phyloP scores from a whole-genome alignment of 257 asterid genomes.

The Paraleonurus japonicus region DNA sequence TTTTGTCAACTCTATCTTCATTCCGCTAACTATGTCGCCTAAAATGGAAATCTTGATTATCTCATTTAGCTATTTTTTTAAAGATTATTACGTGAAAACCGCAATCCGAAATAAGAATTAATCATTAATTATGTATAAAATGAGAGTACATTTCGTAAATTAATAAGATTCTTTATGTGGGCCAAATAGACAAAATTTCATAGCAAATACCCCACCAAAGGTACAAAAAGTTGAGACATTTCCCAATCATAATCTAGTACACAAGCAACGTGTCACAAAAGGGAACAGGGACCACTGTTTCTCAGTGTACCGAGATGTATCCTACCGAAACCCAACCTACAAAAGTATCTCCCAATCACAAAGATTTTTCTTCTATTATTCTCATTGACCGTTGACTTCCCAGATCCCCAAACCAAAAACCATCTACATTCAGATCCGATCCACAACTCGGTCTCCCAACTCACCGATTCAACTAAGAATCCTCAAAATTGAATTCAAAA shows the following conservation, averaged over 20 bases:
- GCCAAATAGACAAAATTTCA: background rate
- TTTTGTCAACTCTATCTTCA: background rate
- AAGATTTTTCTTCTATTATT: slow-evolving; percentile 24
- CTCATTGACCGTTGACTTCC: slow-evolving; percentile 33
- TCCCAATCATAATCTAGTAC: background rate
- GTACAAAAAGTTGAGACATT: background rate
- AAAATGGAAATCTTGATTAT: background rate
- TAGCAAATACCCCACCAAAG: slow-evolving; percentile 7
- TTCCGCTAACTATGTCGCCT: background rate
- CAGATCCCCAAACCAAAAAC: slow-evolving; percentile 26
- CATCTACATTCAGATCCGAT: slow-evolving; percentile 24
- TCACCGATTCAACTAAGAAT: background rate
- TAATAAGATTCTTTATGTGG: background rate
- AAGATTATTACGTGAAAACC: no score
- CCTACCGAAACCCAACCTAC: background rate
- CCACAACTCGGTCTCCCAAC: slow-evolving; percentile 10
- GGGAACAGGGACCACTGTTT: slow-evolving; percentile 7
- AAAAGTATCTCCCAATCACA: slow-evolving; percentile 9
- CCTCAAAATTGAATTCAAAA: background rate
- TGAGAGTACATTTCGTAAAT: background rate
- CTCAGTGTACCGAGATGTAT: slow-evolving; percentile 1
- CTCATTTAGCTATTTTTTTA: background rate
- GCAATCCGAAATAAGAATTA: background rate
- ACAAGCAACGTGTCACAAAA: slow-evolving; percentile 23
- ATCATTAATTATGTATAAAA: background rate